Evolutionary conservation across 176 grass and related monocot species (phyloP).

Genomic region (Aechmea fasciata): DNA sequence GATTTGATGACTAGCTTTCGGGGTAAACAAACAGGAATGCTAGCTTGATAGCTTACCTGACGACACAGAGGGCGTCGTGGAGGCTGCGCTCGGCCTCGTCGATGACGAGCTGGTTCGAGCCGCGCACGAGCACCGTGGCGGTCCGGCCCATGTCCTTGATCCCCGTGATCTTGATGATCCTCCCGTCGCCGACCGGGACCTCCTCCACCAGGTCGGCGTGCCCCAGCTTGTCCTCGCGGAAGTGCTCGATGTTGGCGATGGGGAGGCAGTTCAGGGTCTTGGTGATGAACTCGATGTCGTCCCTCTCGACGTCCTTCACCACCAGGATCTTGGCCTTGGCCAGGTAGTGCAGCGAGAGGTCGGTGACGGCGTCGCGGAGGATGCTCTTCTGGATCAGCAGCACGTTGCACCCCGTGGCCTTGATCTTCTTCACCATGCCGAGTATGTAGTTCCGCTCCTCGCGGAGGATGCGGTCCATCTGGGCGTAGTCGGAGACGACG

Average conservation of each 20-base stretch:
- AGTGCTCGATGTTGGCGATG: constrained; percentile 93
- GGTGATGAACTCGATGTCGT: constrained; percentile 95
- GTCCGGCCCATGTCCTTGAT: constrained; percentile 86
- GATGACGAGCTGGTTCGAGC: constrained; percentile 79
- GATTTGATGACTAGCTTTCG: no score
- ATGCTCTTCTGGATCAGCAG: constrained; percentile 94
- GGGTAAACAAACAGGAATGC: no score
- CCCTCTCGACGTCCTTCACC: constrained; percentile 86
- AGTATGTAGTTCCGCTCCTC: constrained; percentile 94
- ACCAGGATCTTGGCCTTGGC: constrained; percentile 86
- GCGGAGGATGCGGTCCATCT: constrained; percentile 88
- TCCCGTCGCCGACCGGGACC: constrained; percentile 71
- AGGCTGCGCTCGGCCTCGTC: constrained; percentile 93
- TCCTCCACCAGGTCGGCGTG: constrained; percentile 76
- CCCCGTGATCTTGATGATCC: constrained; percentile 69
- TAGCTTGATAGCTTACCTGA: constrained; percentile 36
- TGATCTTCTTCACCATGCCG: constrained; percentile 92
- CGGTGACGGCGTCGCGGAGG: constrained; percentile 77
- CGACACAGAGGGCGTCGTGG: constrained; percentile 88
- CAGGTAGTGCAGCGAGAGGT: constrained; percentile 83
- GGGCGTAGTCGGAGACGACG: constrained; percentile 77
- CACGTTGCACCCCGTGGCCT: constrained; percentile 71
- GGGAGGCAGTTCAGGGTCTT: constrained; percentile 89
- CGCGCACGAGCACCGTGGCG: constrained; percentile 66
- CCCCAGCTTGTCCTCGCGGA: constrained; percentile 79